phyloP scores from a whole-genome alignment of 495 filamentous ascomycete species.

The Thozetella sp. region DNA sequence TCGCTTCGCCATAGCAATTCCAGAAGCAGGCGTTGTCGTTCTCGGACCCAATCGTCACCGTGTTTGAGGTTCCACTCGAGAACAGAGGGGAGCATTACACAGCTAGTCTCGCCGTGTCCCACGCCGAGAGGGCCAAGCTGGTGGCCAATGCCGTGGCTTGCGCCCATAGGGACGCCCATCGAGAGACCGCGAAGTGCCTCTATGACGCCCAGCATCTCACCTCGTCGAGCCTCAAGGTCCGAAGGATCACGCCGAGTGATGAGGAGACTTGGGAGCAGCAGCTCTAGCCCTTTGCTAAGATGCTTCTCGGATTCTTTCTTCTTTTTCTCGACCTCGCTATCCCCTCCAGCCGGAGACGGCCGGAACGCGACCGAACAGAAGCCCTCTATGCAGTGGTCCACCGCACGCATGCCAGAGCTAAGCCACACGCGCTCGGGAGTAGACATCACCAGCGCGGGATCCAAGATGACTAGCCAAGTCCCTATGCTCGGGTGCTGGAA shows the following conservation, averaged over 20 bases:
- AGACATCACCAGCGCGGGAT: conserved; percentile 53
- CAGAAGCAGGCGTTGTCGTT: conserved; percentile 46
- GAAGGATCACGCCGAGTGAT: conserved; percentile 41
- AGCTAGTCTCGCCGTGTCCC: conserved; percentile 68
- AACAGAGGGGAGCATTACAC: conserved; percentile 63
- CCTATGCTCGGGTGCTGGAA: conserved; percentile 48
- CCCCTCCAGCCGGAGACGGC: conserved; percentile 21
- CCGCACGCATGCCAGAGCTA: conserved; percentile 59
- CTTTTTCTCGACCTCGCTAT: conserved; percentile 18
- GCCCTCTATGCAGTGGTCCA: conserved; percentile 69
- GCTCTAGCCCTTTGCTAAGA: conserved; percentile 43
- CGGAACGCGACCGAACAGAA: conserved; percentile 42
- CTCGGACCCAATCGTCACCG: conserved; percentile 39
- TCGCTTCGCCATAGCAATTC: conserved; percentile 50
- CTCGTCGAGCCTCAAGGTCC: conserved; percentile 49
- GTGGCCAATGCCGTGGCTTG: conserved; percentile 69
- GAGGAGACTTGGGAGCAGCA: conserved; percentile 54
- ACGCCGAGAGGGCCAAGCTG: conserved; percentile 67
- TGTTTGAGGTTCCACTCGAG: conserved; percentile 54
- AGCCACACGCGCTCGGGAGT: conserved; percentile 64
- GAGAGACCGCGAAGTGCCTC: conserved; percentile 21
- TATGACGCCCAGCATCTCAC: conserved; percentile 29
- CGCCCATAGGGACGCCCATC: conserved; percentile 35
- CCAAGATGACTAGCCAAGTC: conserved; percentile 59
- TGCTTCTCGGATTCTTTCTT: conserved; percentile 5